Evolutionary conservation across 1,284 basidiomycete genomes (phyloP), one percentile per base, ranked within the genome.

Genomic region (Ceratobasidium theobromae): DNA sequence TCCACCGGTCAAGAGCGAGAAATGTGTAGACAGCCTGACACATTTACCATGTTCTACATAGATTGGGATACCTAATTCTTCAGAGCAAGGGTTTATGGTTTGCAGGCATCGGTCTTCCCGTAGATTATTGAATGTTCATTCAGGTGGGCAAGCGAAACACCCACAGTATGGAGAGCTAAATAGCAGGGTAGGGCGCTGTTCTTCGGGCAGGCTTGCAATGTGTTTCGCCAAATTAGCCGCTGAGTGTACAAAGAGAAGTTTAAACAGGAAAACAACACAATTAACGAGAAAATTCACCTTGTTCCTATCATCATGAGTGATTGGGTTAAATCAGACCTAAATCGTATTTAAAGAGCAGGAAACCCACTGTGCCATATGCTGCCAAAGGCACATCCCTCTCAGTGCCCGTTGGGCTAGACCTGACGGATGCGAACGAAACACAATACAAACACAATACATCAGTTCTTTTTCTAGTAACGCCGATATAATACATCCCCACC

Each of bases 81-180:
- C 75, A 6, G 89, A 82, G 1, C 81, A 78, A 0, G 92, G 91
- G 33, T 81, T 77, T 0, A 86, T 77, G 0, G 92, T 95, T 74
- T 94, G 91, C 32, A 94, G 77, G 74, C 92, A 95, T 27, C 92
- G 87, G 46, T 62, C 58, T 62, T 51, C n/a, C 21, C 52, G 21
- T 14, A 23, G 57, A 43, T 25, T n/a, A 38, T 45, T 14, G 32
- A 30, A 11, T 46, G 27, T 28, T 35, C 33, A 53, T 16, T 1
- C 8, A n/a, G 9, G 14, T 21, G 4, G 6, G 30, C 45, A 23
- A n/a, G 32, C 2, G 28, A 21, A 32, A 16, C 14, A 76, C 85
- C 75, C 69, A 91, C 89, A 90, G 72, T 86, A 92, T 16, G 88
- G 88, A 18, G 89, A 91, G 3, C 87, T 89, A 73, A 89, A 85